Base-by-base conservation (phyloP, 2,329 filamentous ascomycete genomes). In the Fusarium nanum region DNA sequence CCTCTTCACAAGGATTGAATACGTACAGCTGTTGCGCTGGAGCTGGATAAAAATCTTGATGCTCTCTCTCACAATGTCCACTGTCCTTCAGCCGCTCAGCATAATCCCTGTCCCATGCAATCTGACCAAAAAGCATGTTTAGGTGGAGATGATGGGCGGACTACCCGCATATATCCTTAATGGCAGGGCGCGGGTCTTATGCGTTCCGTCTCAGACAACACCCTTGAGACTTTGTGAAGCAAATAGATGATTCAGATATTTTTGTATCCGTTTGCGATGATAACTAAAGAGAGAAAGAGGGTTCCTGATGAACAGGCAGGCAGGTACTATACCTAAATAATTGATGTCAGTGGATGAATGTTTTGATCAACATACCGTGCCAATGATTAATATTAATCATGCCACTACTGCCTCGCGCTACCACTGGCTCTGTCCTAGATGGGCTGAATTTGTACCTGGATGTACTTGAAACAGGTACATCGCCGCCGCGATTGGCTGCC, bases 21-120 rank as follows among this genome's bases (percentile, higher is more conserved):
- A 27, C 22, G 18, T 32, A 41, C 49, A 68, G 56, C 41, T 30
- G 42, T 53, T 32, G 25, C 63, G 64, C 23, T 54, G 60, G 49
- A 71, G 9, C 23, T 48, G 49, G 60, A 48, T 18, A 25, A 68
- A 32, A 71, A 44, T 47, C 59, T 71, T 60, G 55, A 64, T 56
- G 61, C 56, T 66, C 53, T 61, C 50, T 53, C 55, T 37, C 34
- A n/a, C 34, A 70, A 53, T 65, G 14, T 46, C 67, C 67, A 67
- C 67, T 65, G 34, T 56, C 42, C 50, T 68, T 71, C 68, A 71
- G 68, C 68, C 68, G 68, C 68, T 68, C 64, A 65, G 68, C 68
- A 60, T 42, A 20, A 71, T 53, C 68, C 64, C 52, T 71, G 68
- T 52, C 37, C 47, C 18, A 32, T 57, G 68, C 40, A 70, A 71